A percentile compares a stretch with the other conserved stretches of the same genome.
These are phyloP conservation scores for Leishmania aethiopica DNA, from an alignment of 208 protist genomes.

Conservation along the genomic window DNA sequence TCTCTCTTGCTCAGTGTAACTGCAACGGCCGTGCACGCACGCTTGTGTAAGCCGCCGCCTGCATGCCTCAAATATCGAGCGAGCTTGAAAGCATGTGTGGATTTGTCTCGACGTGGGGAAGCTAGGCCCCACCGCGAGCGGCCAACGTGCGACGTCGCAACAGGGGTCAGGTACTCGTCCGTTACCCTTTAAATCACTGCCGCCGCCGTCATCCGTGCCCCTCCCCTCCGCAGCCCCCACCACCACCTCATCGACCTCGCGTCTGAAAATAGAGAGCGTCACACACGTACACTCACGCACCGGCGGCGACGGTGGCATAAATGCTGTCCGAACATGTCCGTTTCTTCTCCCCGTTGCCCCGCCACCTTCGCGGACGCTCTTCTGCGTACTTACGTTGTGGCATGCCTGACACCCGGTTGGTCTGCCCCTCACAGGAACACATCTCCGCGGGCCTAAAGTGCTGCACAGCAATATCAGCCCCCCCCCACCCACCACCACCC, in stretches of 20 bases:
- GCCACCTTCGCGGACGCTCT: not conserved
- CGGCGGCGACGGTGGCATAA: not conserved
- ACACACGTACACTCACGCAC: not conserved
- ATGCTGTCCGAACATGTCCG: not conserved
- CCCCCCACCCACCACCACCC: not conserved
- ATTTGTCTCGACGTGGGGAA: not conserved
- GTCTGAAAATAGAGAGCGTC: not conserved
- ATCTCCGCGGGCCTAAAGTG: not conserved
- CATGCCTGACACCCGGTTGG: not conserved
- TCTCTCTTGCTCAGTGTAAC: not conserved
- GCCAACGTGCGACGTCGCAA: not conserved
- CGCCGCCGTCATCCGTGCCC: not conserved
- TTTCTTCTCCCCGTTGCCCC: not conserved
- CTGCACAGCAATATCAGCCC: too few species aligned
- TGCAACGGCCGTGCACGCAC: not conserved
- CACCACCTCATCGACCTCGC: not conserved
- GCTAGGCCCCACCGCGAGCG: not conserved
- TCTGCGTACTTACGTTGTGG: not conserved
- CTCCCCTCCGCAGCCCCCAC: not conserved
- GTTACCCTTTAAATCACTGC: not conserved
- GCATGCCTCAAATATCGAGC: not conserved
- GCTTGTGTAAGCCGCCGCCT: not conserved
- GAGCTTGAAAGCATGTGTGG: not conserved
- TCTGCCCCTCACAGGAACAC: too few species aligned
- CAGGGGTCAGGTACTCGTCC: not conserved